Conservation (phyloP, 352 stramenopile genomes). For the Hyaloperonospora arabidopsidis region DNA sequence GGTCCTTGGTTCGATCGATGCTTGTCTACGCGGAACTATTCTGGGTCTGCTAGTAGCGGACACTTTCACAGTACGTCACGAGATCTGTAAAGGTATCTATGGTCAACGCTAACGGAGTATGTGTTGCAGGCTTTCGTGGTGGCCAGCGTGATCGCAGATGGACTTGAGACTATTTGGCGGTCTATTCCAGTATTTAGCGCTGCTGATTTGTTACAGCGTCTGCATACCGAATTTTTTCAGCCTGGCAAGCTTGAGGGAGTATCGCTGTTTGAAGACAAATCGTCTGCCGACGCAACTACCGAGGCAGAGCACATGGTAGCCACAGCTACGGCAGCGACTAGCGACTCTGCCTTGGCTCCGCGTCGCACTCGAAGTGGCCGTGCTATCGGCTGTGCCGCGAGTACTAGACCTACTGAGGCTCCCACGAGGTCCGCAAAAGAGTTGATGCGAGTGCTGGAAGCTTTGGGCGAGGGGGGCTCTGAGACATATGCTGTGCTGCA, state of each 20-base stretch:
- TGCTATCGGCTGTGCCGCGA: conserved; percentile 15
- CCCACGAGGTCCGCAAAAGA: conserved; percentile 18
- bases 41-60: conserved; percentile 77
- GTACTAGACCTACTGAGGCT: conserved; percentile 5
- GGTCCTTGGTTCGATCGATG: conserved; percentile 78
- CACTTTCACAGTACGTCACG: conserved; percentile 58
- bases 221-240: conserved; percentile 72
- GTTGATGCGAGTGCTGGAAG: conserved; percentile 31
- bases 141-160: conserved; percentile 67
- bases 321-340: conserved; percentile 5
- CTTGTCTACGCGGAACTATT: conserved; percentile 74
- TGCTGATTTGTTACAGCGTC: conserved; percentile 68
- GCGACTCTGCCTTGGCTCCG: conserved; percentile 2
- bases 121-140: conserved; percentile 69
- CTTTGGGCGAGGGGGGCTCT: conserved; percentile 23
- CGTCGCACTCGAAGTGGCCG: conserved; percentile 35
- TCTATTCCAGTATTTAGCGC: conserved; percentile 79
- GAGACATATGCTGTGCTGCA: conserved; percentile 48
- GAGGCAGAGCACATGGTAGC: background rate
- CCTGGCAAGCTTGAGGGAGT: conserved; percentile 44
- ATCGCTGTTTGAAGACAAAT: conserved; percentile 70
- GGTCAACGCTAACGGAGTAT: conserved; percentile 4
- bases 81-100: background rate
- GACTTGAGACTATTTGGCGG: conserved; percentile 51
- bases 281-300: conserved; percentile 26